Evolutionary conservation across 2,329 filamentous ascomycete species (phyloP).

Genomic region (Venturia effusa): DNA sequence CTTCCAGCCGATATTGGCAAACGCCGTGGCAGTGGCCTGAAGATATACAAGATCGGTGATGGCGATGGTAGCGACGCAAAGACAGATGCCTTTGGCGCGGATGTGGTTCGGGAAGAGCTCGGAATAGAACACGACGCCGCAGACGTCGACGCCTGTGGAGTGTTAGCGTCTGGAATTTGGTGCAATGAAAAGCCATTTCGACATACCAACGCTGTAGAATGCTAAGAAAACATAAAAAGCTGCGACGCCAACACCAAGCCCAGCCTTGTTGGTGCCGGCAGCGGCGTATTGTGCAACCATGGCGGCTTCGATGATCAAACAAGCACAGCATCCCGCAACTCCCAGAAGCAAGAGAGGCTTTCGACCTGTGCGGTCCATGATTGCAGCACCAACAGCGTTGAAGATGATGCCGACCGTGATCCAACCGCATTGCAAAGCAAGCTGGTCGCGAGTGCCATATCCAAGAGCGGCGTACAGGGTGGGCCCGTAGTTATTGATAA

Average conservation of each 20-base stretch:
- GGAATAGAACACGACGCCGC: conserved; percentile 16
- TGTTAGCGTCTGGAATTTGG: conserved; percentile 17
- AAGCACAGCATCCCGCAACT: conserved; percentile 17
- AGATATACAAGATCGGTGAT: conserved; percentile 28
- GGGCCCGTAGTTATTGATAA: conserved; percentile 19
- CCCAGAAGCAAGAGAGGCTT: conserved; percentile 17
- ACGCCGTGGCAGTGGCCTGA: conserved; percentile 22
- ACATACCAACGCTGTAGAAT: conserved; percentile 16
- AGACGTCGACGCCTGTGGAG: conserved; percentile 17
- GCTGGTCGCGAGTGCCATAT: conserved; percentile 18
- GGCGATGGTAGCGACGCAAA: conserved; percentile 18
- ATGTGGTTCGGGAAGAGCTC: conserved; percentile 19
- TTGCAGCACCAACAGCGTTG: conserved; percentile 14
- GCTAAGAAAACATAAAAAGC: conserved; percentile 19
- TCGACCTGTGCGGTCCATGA: conserved; percentile 10
- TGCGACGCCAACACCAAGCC: conserved; percentile 16
- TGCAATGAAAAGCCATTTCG: background rate
- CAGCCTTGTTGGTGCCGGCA: conserved; percentile 19
- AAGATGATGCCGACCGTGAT: conserved; percentile 18
- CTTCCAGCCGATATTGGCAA: conserved; percentile 22
- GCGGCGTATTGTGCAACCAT: conserved; percentile 18
- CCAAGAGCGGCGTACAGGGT: conserved; percentile 18
- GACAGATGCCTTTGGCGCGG: conserved; percentile 18
- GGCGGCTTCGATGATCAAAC: conserved; percentile 18
- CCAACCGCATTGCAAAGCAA: conserved; percentile 19